Conservation (phyloP, 2,329 filamentous ascomycete species). For the Penicillium olsonii region DNA sequence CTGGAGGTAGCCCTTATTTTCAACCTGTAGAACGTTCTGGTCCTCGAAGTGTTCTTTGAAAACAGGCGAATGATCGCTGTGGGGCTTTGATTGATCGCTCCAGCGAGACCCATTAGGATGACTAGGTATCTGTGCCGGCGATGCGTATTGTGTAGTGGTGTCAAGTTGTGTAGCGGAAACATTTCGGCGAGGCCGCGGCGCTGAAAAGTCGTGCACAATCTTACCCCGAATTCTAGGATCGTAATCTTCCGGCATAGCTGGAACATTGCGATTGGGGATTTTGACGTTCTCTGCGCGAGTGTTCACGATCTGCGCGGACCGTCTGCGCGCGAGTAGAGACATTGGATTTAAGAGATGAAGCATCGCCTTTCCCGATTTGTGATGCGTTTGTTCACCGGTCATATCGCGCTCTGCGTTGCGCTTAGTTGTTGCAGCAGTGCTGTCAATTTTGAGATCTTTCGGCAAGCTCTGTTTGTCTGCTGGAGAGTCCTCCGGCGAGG, state of each 20-base stretch:
- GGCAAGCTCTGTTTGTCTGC: constrained; percentile 23
- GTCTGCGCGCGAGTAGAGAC: constrained; percentile 58
- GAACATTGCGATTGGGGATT: constrained; percentile 51
- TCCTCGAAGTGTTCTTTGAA: constrained; percentile 64
- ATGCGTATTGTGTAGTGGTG: constrained; percentile 17
- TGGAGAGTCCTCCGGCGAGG: constrained; percentile 30
- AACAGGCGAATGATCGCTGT: constrained; percentile 55
- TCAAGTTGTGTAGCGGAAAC: constrained; percentile 26
- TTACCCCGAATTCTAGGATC: constrained; percentile 65
- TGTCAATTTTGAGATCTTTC: constrained; percentile 30
- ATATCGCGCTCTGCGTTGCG: constrained; percentile 32
- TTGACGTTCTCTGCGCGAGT: constrained; percentile 53
- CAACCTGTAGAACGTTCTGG: constrained; percentile 40
- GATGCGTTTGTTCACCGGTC: constrained; percentile 28
- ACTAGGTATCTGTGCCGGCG: constrained; percentile 10
- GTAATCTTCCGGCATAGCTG: constrained; percentile 61
- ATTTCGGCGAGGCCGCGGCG: constrained; percentile 53
- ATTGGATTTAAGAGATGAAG: constrained; percentile 63
- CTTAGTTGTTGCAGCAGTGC: constrained; percentile 15
- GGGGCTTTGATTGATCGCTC: constrained; percentile 33
- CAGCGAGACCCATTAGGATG: constrained; percentile 16
- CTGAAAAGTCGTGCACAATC: constrained; percentile 66
- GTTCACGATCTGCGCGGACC: constrained; percentile 55
- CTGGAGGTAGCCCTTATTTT: constrained; percentile 46
- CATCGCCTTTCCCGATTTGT: constrained; percentile 50